Conservation (phyloP, 352 stramenopile species). For the Pythium inflatum region DNA sequence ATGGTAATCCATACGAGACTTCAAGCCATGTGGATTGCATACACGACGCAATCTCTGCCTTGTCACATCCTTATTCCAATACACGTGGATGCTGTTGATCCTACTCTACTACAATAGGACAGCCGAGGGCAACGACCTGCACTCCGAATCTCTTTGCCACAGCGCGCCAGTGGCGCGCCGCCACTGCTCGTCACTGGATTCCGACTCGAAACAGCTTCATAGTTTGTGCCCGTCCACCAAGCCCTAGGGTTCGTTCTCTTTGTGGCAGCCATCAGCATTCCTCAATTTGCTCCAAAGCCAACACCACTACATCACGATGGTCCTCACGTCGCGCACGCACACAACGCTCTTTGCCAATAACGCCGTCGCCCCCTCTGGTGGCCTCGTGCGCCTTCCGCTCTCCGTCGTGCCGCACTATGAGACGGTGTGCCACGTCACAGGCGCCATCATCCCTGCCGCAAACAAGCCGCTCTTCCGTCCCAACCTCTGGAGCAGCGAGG, state of each 20-base stretch:
- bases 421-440: not conserved
- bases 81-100: too few species aligned
- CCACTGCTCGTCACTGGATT: too few species aligned
- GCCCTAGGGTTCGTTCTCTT: not conserved
- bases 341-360: not conserved
- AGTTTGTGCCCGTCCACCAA: too few species aligned
- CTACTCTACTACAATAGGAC: too few species aligned
- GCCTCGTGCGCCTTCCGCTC: not conserved
- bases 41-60: too few species aligned
- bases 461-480: not conserved
- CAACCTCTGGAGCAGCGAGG: conserved; percentile 1
- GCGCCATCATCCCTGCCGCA: not conserved
- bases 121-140: too few species aligned
- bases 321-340: not conserved
- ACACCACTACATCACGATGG: not conserved
- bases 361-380: not conserved
- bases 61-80: too few species aligned
- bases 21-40: too few species aligned
- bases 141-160: too few species aligned
- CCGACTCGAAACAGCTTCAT: not conserved
- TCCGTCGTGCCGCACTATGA: not conserved
- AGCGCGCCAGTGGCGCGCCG: too few species aligned
- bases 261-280: not conserved
- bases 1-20: too few species aligned
- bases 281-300: not conserved